Conservation (phyloP, 805 yeast species). For the Cyberlindnera samutprakarnensis region DNA sequence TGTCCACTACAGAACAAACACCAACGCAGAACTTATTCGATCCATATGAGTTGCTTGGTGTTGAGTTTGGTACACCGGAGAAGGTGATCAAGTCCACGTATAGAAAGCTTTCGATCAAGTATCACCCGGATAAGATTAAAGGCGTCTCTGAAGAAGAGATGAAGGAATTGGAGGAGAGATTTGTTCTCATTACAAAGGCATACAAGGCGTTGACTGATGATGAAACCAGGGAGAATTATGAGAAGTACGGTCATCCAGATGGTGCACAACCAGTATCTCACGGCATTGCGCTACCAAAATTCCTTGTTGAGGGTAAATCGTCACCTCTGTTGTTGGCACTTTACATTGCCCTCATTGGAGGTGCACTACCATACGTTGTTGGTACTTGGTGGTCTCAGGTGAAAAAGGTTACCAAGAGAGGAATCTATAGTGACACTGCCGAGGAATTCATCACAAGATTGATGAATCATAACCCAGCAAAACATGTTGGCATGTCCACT, state of each 20-base stretch:
- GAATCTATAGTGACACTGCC: conserved; percentile 82
- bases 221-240: conserved; percentile 67
- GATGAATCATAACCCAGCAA: conserved; percentile 69
- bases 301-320: conserved; percentile 75
- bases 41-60: conserved; percentile 82
- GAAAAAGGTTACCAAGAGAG: conserved; percentile 71
- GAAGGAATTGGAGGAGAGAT: conserved; percentile 60
- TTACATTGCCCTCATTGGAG: conserved; percentile 69
- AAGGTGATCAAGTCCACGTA: conserved; percentile 75
- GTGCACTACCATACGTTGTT: conserved; percentile 72
- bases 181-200: conserved; percentile 81
- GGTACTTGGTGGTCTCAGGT: conserved; percentile 88
- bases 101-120: conserved; percentile 78
- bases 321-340: conserved; percentile 56
- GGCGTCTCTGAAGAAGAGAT: conserved; percentile 48
- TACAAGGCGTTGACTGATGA: conserved; percentile 94
- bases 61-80: conserved; percentile 61
- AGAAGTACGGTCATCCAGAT: conserved; percentile 94
- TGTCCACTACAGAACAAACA: conserved; percentile 27
- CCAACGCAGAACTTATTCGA: conserved; percentile 56
- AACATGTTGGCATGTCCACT: conserved; percentile 45
- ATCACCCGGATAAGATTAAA: conserved; percentile 89
- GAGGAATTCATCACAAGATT: conserved; percentile 61
- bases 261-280: conserved; percentile 88
- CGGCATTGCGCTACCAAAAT: conserved; percentile 93